These are phyloP conservation scores for Claviceps sp. DNA, from an alignment of 2,329 filamentous ascomycete genomes.

Conservation along the genomic window DNA sequence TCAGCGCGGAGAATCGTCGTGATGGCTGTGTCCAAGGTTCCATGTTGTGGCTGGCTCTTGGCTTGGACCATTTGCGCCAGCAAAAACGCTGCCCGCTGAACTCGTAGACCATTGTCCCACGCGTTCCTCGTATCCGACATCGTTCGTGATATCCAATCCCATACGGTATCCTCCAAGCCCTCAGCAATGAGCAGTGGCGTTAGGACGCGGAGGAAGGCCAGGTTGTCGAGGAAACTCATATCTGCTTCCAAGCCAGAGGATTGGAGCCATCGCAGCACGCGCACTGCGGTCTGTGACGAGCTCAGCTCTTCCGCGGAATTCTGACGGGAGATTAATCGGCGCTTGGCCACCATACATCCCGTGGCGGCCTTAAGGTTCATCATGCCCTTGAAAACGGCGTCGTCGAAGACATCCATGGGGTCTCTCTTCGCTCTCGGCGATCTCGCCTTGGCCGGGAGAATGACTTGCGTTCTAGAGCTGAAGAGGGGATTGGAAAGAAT, in stretches of 20 bases:
- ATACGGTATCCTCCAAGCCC: slow-evolving; percentile 34
- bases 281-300: slow-evolving; percentile 30
- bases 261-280: slow-evolving; percentile 40
- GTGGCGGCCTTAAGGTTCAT: slow-evolving; percentile 41
- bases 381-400: slow-evolving; percentile 40
- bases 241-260: slow-evolving; percentile 33
- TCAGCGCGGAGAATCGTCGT: slow-evolving; percentile 33
- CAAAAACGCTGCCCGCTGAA: slow-evolving; percentile 18
- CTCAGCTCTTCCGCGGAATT: slow-evolving; percentile 19
- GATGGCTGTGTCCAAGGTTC: slow-evolving; percentile 37
- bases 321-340: slow-evolving; percentile 22
- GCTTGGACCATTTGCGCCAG: slow-evolving; percentile 30
- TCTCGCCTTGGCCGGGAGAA: slow-evolving; percentile 7
- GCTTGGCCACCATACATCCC: slow-evolving; percentile 38
- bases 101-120: slow-evolving; percentile 11
- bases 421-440: slow-evolving; percentile 18
- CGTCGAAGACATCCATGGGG: slow-evolving; percentile 42
- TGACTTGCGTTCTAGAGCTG: slow-evolving; percentile 18
- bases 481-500: slow-evolving; percentile 47
- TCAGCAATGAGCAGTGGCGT: slow-evolving; percentile 40
- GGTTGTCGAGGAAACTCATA: slow-evolving; percentile 30
- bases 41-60: slow-evolving; percentile 23
- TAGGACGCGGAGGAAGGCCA: slow-evolving; percentile 26
- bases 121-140: slow-evolving; percentile 15
- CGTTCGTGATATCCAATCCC: slow-evolving; percentile 37